These are phyloP conservation scores for Oryza meyeriana DNA, from an alignment of 176 grass and related monocot species.

Conservation along the genomic window DNA sequence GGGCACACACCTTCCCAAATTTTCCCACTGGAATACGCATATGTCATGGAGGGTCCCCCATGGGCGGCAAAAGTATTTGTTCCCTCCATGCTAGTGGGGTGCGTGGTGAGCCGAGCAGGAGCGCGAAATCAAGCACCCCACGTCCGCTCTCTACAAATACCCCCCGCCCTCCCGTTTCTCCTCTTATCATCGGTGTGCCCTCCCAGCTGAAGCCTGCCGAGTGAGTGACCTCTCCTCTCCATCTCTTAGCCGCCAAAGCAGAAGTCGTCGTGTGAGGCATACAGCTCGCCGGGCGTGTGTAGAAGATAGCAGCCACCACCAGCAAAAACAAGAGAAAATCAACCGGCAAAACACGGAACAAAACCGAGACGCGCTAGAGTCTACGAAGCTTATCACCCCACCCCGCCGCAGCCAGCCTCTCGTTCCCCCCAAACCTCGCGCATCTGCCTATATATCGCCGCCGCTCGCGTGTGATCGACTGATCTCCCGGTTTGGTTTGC, in stretches of 20 bases:
- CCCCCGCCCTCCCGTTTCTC: background rate
- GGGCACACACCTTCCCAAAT: background rate
- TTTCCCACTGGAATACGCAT: slow-evolving; percentile 21
- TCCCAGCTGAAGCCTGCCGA: background rate
- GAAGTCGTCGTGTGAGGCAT: background rate
- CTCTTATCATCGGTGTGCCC: slow-evolving; percentile 36
- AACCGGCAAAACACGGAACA: background rate
- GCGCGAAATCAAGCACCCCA: background rate
- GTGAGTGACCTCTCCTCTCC: background rate
- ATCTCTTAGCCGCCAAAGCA: slow-evolving; percentile 2
- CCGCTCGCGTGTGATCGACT: slow-evolving; percentile 1
- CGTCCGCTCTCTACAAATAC: slow-evolving; percentile 53
- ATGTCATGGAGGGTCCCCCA: slow-evolving; percentile 47
- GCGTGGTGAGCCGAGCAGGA: slow-evolving; percentile 8
- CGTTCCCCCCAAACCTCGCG: slow-evolving; percentile 7
- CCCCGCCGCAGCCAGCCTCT: background rate
- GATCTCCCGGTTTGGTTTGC: background rate
- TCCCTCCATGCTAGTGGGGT: slow-evolving; percentile 36
- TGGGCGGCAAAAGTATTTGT: slow-evolving; percentile 39
- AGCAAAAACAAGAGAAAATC: background rate
- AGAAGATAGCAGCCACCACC: background rate
- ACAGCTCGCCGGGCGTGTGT: background rate
- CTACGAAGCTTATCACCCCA: slow-evolving; percentile 32
- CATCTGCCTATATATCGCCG: slow-evolving; percentile 9
- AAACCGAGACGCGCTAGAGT: slow-evolving; percentile 20